phyloP scores from a whole-genome alignment of 345 rosid genomes.

The Populus ilicifolia region DNA sequence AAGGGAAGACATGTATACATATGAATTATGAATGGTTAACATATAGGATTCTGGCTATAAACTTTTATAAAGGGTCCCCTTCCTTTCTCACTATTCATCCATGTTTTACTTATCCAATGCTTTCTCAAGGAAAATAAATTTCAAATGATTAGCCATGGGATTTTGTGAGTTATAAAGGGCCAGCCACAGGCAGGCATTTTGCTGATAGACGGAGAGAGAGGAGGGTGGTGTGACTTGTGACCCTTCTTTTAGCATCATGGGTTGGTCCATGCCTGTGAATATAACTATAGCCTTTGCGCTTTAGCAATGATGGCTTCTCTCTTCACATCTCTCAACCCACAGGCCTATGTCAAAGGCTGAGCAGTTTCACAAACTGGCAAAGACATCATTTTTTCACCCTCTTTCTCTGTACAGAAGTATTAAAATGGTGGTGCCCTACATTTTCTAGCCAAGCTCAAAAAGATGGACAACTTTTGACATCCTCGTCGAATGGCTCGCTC shows the following conservation, averaged over 20 bases:
- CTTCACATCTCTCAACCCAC: neutral
- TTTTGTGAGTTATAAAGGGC: slow-evolving; percentile 28
- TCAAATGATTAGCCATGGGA: slow-evolving; percentile 41
- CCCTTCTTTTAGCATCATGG: slow-evolving; percentile 24
- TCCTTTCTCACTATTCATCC: neutral
- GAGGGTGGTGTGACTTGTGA: slow-evolving; percentile 17
- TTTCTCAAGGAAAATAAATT: slow-evolving; percentile 8
- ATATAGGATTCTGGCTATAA: neutral
- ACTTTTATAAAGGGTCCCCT: neutral
- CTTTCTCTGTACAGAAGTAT: neutral
- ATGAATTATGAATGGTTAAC: neutral
- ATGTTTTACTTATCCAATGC: neutral
- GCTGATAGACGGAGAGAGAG: neutral
- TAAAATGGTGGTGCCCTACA: slow-evolving; percentile 17
- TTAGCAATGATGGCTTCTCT: slow-evolving; percentile 33
- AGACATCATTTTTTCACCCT: slow-evolving; percentile 1
- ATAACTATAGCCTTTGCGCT: slow-evolving; percentile 15
- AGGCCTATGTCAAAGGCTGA: slow-evolving; percentile 20
- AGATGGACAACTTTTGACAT: slow-evolving; percentile 29
- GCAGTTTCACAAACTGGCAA: slow-evolving; percentile 26
- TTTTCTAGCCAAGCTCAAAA: slow-evolving; percentile 29
- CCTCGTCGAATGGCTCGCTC: slow-evolving; percentile 19
- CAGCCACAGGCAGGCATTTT: neutral
- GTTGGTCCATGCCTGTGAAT: slow-evolving; percentile 38
- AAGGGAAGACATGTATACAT: neutral